Percentiles rank a stretch among this genome's conserved stretches.
Evolutionary conservation across 2,329 filamentous ascomycete genomes (phyloP).

Genomic region (Verticillium albo-atrum): DNA sequence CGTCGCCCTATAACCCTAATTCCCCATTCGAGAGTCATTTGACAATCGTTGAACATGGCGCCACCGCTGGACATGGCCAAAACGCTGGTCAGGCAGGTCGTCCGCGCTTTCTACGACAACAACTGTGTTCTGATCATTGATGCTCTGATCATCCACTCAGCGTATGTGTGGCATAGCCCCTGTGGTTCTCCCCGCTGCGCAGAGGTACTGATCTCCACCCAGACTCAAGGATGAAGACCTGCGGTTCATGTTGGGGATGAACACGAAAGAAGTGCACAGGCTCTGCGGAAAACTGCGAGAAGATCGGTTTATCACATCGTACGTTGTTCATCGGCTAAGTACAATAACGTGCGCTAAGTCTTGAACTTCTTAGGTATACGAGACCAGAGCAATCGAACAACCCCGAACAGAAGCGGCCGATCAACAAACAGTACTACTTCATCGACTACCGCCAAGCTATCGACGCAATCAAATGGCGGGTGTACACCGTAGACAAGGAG

Average conservation of each 20-base stretch:
- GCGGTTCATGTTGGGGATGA: conserved; percentile 80
- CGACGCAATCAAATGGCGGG: conserved; percentile 92
- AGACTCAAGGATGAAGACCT: conserved; percentile 85
- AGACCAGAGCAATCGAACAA: conserved; percentile 13
- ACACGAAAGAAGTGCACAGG: conserved; percentile 88
- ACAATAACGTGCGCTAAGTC: neutral
- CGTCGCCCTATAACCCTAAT: neutral
- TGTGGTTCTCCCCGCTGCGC: neutral
- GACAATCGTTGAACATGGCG: neutral
- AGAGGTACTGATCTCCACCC: conserved; percentile 58
- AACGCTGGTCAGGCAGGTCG: conserved; percentile 79
- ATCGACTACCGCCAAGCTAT: conserved; percentile 93
- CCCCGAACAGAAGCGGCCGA: conserved; percentile 70
- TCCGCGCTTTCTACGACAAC: conserved; percentile 81
- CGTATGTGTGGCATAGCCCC: conserved; percentile 44
- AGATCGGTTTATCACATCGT: conserved; percentile 80
- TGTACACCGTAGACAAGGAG: conserved; percentile 81
- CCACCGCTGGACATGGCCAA: conserved; percentile 51
- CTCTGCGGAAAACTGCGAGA: conserved; percentile 81
- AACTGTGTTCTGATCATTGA: conserved; percentile 82
- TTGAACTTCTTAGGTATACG: conserved; percentile 8
- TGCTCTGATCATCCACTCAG: conserved; percentile 77
- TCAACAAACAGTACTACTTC: conserved; percentile 91
- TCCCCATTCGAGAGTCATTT: neutral
- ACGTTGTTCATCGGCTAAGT: too few relatives aligned